Base-by-base conservation (phyloP, 805 yeast species). In the Yarrowia sp. region DNA sequence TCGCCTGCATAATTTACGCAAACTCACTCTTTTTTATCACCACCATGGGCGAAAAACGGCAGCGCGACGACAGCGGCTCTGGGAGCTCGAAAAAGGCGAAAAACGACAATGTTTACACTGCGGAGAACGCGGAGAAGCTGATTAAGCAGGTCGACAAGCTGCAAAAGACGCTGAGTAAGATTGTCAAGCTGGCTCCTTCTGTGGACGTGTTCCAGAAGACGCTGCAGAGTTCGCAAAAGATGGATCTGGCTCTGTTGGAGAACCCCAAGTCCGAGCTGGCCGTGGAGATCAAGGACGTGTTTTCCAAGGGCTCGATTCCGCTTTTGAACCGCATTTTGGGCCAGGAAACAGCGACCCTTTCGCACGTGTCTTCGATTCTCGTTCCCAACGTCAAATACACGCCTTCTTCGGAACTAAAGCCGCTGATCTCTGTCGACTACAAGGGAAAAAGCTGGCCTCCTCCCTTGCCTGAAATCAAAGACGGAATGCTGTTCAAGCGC, bases 381-480 rank as follows among this genome's bases (percentile, higher is more conserved):
- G 6, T 7, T 9, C 27, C 56, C 19, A 46, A 10, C 19, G 39
- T 47, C n/a, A 32, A n/a, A 22, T 47, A 47, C 39, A 47, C 56
- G 3, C 39, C 56, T 5, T 47, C 56, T 7, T 31, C 56, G 38
- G n/a, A 22, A 21, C 16, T 51, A 18, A 33, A 33, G 32, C 58
- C 58, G 4, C 58, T 51, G 9, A 18, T 55, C 6, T 12, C 33
- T 6, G 47, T 27, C 21, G 31, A 36, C 16, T 39, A 61, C 24
- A 22, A 33, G 42, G 51, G 31, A 22, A 36, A 36, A 14, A 36
- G 51, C 39, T 83, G 81, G 77, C 84, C 87, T 0, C 97, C 97
- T 1, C 78, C 77, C 10, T 72, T 91, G 16, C 97, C 97, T 0
- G 73, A 72, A 29, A 88, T 93, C 39, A 72, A 77, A 6, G 81